A percentile compares a stretch with the other conserved stretches of the same genome.
phyloP scores from a whole-genome alignment of 345 rosid species.

The Sonneratia alba region DNA sequence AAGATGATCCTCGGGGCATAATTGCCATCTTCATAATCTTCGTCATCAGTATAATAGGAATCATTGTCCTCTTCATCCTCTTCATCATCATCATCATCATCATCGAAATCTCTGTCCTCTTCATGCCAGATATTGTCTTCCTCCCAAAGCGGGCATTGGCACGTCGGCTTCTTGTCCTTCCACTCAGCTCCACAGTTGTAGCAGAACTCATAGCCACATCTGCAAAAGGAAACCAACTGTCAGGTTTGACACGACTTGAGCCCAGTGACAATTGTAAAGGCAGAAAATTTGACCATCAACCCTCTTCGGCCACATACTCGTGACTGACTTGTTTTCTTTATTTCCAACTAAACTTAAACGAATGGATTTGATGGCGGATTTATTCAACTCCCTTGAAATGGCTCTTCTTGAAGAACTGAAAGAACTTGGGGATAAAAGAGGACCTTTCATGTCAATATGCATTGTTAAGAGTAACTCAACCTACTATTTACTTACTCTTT shows the following conservation, averaged over 20 bases:
- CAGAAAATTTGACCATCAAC: neutral
- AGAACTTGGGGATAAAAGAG: neutral
- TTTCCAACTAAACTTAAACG: neutral
- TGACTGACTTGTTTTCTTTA: neutral
- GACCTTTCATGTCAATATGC: no score
- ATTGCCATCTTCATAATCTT: neutral
- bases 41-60: slow-evolving; percentile 8
- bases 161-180: slow-evolving; percentile 44
- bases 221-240: slow-evolving; percentile 9
- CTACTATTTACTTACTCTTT: no score
- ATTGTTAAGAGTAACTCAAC: no score
- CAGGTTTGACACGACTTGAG: neutral
- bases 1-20: neutral
- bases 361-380: neutral
- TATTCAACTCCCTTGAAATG: neutral
- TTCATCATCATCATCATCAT: neutral
- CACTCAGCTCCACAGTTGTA: slow-evolving; percentile 59
- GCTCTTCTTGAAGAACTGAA: neutral
- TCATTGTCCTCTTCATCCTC: slow-evolving; percentile 12
- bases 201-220: slow-evolving; percentile 61
- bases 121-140: slow-evolving; percentile 26
- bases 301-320: neutral
- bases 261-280: neutral
- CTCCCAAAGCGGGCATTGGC: slow-evolving; percentile 53
- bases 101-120: slow-evolving; percentile 13